Evolutionary conservation across 441 rosid genomes (phyloP), one percentile per base, ranked within the genome.

Genomic region (Hura crepitans): DNA sequence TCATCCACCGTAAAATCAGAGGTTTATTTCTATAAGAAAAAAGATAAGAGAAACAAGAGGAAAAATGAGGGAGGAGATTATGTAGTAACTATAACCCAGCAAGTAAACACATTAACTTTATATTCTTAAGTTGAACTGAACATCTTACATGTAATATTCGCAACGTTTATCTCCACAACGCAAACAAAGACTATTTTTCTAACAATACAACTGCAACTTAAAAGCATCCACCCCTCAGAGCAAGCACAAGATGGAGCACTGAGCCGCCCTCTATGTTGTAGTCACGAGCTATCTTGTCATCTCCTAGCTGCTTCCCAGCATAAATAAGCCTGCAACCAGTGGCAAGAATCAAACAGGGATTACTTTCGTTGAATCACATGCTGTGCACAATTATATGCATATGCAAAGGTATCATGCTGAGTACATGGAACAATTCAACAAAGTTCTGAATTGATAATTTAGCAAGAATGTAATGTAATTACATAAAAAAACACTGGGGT

Each of bases 261-360:
- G 99, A 92, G 43, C 97, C 99, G 45, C 99, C 97, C 75, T 92
- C 97, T 6, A 92, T 87, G 66, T 92, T 92, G 85, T 89, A 94
- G 77, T 92, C 97, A n/a, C 83, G 81, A 54, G 99, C 97, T 1
- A 97, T 92, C 75, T 89, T 94, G 81, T 94, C 97, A 75, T 94
- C 99, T 6, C 81, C 99, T 30, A 94, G 97, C 87, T 94, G 97
- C 83, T 92, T 94, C 1, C 99, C 97, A 0, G 94, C 97, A 60
- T 92, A 94, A 68, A 92, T 94, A 18, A 94, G 94, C 88, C 99
- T 94, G 91, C 66, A 78, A 71, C 45, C 57, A 50, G 58, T 0
- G 20, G 1, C 74, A 53, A 53, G 14, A 3, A 25, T 11, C 59
- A 27, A 20, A 6, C 1, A 0, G 4, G 56, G n/a, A 45, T 27